Evolutionary conservation across 192 early-diverging fungal genomes (phyloP).

Genomic region (Backusella psychrophila): DNA sequence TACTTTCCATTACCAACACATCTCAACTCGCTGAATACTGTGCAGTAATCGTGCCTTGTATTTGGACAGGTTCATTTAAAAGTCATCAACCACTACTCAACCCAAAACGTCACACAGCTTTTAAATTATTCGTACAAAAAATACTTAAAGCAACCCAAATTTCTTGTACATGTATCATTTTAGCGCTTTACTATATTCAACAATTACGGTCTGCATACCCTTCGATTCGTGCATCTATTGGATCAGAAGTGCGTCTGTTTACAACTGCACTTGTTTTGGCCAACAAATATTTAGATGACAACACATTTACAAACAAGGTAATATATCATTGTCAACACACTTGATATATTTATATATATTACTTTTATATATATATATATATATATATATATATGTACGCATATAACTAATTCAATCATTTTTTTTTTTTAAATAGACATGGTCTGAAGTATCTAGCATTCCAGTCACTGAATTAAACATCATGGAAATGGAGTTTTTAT

Average conservation of each 20-base stretch:
- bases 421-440: conserved; percentile 39
- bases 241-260: conserved; percentile 81
- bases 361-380: background rate
- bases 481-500: conserved; percentile 86
- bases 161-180: conserved; percentile 58
- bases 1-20: conserved; percentile 16
- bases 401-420: background rate
- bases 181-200: conserved; percentile 65
- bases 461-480: conserved; percentile 77
- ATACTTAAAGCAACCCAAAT: conserved; percentile 61
- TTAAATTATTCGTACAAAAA: conserved; percentile 49
- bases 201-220: conserved; percentile 55
- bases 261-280: conserved; percentile 83
- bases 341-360: background rate
- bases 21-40: conserved; percentile 37
- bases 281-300: conserved; percentile 87
- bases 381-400: background rate
- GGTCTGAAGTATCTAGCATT: conserved; percentile 83
- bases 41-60: conserved; percentile 32
- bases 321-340: conserved; percentile 2
- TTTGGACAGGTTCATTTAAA: conserved; percentile 31
- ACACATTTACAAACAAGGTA: conserved; percentile 82
- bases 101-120: conserved; percentile 19
- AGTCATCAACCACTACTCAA: background rate
- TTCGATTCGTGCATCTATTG: conserved; percentile 55